A percentile compares a stretch with the other conserved stretches of the same genome.
These are phyloP conservation scores for Aureobasidium lini DNA, from an alignment of 2,329 filamentous ascomycete species.

Conservation along the genomic window DNA sequence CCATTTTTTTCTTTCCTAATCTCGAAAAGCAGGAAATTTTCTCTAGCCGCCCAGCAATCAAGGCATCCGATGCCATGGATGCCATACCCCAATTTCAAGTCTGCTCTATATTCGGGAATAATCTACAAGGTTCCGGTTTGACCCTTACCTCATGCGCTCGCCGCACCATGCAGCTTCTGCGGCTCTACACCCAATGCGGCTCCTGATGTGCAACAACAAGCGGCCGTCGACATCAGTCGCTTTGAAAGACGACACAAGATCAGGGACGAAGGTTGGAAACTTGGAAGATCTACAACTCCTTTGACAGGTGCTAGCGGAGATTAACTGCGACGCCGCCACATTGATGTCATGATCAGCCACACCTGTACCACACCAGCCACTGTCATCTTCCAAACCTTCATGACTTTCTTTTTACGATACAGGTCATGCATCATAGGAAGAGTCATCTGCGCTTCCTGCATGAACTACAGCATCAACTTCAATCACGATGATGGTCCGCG, in stretches of 20 bases:
- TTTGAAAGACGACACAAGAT: background rate
- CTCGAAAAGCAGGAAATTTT: conserved; percentile 1
- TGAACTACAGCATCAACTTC: background rate
- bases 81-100: background rate
- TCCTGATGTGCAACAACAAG: background rate
- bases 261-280: conserved; percentile 4
- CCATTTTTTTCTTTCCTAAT: background rate
- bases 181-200: background rate
- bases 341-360: conserved; percentile 6
- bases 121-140: background rate
- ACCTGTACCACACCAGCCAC: background rate
- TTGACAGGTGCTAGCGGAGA: conserved; percentile 10
- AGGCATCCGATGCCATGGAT: conserved; percentile 1
- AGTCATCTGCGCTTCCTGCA: background rate
- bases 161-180: background rate
- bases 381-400: background rate
- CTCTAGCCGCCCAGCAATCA: conserved; percentile 4
- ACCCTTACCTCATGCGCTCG: background rate
- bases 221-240: background rate
- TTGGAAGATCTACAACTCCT: conserved; percentile 8
- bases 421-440: background rate
- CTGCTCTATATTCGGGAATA: background rate
- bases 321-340: background rate
- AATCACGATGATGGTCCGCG: background rate
- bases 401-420: background rate